These are phyloP conservation scores for Lipomyces orientalis DNA, from an alignment of 805 yeast genomes.

Conservation along the genomic window DNA sequence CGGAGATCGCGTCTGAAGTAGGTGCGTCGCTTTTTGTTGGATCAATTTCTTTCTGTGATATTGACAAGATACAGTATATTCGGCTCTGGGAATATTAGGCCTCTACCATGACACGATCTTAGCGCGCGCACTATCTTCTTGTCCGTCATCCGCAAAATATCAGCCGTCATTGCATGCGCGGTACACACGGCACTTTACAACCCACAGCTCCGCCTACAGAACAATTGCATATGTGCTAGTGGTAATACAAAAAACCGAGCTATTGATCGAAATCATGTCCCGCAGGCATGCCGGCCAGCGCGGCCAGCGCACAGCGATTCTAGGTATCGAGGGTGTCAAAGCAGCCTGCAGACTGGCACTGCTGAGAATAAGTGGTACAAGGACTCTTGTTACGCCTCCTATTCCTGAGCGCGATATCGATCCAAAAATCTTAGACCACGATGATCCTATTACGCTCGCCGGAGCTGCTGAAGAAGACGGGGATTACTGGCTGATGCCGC, in stretches of 20 bases:
- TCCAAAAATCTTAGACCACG: slow-evolving; percentile 42
- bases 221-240: slow-evolving; percentile 43
- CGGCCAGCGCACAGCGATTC: slow-evolving; percentile 43
- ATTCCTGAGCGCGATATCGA: slow-evolving; percentile 47
- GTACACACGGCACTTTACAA: slow-evolving; percentile 41
- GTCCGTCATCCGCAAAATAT: slow-evolving; percentile 19
- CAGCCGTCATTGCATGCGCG: slow-evolving; percentile 41
- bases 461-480: slow-evolving; percentile 7
- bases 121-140: slow-evolving; percentile 40
- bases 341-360: slow-evolving; percentile 45
- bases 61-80: slow-evolving; percentile 35
- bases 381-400: slow-evolving; percentile 44
- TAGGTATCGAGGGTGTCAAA: slow-evolving; percentile 36
- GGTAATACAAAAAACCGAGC: slow-evolving; percentile 45
- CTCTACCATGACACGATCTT: slow-evolving; percentile 49
- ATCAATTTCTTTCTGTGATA: not conserved
- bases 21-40: slow-evolving; percentile 29
- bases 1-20: slow-evolving; percentile 48
- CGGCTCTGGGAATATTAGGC: slow-evolving; percentile 46
- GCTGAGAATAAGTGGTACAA: slow-evolving; percentile 39
- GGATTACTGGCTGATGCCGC: slow-evolving; percentile 36
- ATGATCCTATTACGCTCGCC: slow-evolving; percentile 12
- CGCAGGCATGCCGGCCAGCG: slow-evolving; percentile 40
- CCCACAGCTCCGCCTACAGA: slow-evolving; percentile 39
- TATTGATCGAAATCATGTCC: slow-evolving; percentile 49